Conservation (phyloP, 441 rosid species). For the Biscutella laevigata region DNA sequence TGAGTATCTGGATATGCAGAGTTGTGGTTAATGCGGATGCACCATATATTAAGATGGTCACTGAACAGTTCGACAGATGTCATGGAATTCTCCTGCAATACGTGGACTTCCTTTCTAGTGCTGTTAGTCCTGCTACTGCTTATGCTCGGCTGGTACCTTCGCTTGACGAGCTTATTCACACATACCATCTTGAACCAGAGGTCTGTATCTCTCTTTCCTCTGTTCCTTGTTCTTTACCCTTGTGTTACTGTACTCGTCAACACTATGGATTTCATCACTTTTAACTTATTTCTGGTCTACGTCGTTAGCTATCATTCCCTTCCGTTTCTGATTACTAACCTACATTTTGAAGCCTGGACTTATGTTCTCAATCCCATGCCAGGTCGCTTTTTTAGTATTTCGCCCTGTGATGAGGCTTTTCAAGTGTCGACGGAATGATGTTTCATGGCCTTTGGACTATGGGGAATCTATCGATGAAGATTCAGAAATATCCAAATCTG, state of each 20-base stretch:
- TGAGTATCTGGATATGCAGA: slow-evolving; percentile 41
- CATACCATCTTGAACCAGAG: slow-evolving; percentile 98
- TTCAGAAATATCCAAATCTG: slow-evolving; percentile 36
- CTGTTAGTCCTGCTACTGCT: slow-evolving; percentile 68
- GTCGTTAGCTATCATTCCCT: neutral
- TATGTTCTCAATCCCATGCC: slow-evolving; percentile 16
- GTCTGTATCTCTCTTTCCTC: slow-evolving; percentile 35
- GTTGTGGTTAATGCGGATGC: slow-evolving; percentile 90
- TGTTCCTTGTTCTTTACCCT: slow-evolving; percentile 8
- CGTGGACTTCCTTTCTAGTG: slow-evolving; percentile 91
- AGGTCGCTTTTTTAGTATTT: slow-evolving; percentile 96
- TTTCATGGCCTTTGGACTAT: slow-evolving; percentile 84
- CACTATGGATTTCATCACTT: slow-evolving; percentile 13
- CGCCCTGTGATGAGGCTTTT: slow-evolving; percentile 98
- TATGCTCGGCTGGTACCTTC: slow-evolving; percentile 85
- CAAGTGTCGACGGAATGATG: slow-evolving; percentile 63
- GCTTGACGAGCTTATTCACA: slow-evolving; percentile 81
- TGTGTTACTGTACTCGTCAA: slow-evolving; percentile 12
- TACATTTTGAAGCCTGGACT: slow-evolving; percentile 10
- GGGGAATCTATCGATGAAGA: slow-evolving; percentile 35
- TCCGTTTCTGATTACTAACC: neutral
- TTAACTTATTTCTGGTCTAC: slow-evolving; percentile 5
- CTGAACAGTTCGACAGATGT: slow-evolving; percentile 97
- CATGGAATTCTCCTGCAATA: slow-evolving; percentile 99
- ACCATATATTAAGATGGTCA: slow-evolving; percentile 98